phyloP scores from a whole-genome alignment of 768 basidiomycete genomes.

The Xerocomellus chrysenteron region DNA sequence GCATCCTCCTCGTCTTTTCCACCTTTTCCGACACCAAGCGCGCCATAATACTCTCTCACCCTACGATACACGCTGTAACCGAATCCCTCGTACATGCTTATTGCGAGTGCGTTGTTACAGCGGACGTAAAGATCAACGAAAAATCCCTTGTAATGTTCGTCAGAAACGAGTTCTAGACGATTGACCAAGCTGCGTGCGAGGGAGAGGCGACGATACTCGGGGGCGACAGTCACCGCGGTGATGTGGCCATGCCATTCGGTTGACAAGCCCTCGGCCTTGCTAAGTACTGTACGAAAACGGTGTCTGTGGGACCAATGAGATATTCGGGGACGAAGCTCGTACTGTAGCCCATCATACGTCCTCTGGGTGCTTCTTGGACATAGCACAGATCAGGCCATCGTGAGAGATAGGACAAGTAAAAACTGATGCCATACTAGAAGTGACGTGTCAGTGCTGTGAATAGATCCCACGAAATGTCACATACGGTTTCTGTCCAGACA shows the following conservation, averaged over 20 bases:
- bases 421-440: constrained; percentile 76
- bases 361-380: constrained; percentile 76
- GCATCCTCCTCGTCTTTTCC: constrained; percentile 86
- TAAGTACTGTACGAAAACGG: constrained; percentile 61
- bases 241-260: constrained; percentile 92
- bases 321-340: constrained; percentile 27
- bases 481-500: constrained; percentile 95
- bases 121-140: constrained; percentile 97
- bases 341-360: constrained; percentile 94
- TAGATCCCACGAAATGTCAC: constrained; percentile 22
- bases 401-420: constrained; percentile 86
- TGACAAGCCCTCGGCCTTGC: constrained; percentile 82
- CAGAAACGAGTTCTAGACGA: constrained; percentile 82
- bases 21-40: constrained; percentile 71
- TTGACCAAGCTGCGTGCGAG: constrained; percentile 87
- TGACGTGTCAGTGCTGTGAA: constrained; percentile 1
- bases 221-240: constrained; percentile 92
- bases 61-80: constrained; percentile 92
- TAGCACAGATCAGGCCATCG: constrained; percentile 92
- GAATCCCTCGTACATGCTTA: constrained; percentile 87
- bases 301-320: constrained; percentile 7
- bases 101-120: constrained; percentile 80
- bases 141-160: constrained; percentile 76
- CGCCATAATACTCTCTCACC: constrained; percentile 88
- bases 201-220: constrained; percentile 85